Evolutionary conservation across 2,329 filamentous ascomycete species (phyloP).

Genomic region (Tolypocladium inflatum): DNA sequence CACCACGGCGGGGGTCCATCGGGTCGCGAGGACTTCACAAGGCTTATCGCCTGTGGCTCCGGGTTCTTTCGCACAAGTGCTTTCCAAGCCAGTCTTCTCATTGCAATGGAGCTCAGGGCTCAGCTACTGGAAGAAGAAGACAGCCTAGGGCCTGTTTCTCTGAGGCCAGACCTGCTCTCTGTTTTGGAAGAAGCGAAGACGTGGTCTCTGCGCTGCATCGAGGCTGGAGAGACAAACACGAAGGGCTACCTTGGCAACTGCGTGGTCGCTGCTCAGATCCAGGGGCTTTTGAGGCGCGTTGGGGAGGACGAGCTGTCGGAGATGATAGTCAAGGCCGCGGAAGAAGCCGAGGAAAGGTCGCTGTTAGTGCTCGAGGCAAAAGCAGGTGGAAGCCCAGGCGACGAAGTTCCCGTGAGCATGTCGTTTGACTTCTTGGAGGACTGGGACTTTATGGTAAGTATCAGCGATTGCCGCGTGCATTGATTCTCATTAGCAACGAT

Average conservation of each 20-base stretch:
- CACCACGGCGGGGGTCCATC: background rate
- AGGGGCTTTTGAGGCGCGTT: conserved; percentile 21
- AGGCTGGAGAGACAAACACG: conserved; percentile 43
- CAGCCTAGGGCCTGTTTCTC: conserved; percentile 19
- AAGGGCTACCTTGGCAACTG: conserved; percentile 38
- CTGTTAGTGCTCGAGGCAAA: conserved; percentile 21
- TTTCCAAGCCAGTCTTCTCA: conserved; percentile 23
- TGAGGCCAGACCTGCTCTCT: conserved; percentile 30
- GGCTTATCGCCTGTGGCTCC: conserved; percentile 26
- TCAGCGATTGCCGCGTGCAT: no score
- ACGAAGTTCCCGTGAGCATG: background rate
- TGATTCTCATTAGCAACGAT: background rate
- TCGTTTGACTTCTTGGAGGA: conserved; percentile 1
- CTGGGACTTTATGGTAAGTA: conserved; percentile 16
- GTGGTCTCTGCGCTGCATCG: conserved; percentile 30
- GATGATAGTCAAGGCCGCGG: conserved; percentile 25
- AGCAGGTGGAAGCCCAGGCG: background rate
- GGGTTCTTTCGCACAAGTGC: conserved; percentile 29
- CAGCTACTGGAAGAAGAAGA: conserved; percentile 33
- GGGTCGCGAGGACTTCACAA: conserved; percentile 17
- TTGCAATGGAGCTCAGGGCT: conserved; percentile 29
- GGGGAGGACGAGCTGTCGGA: conserved; percentile 11
- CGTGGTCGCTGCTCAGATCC: conserved; percentile 24
- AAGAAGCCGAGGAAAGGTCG: conserved; percentile 22
- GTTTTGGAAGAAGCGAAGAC: conserved; percentile 29